Percentiles rank a stretch among this genome's conserved stretches.
Conservation (phyloP, 345 rosid species). For the Boechera retrofracta region DNA sequence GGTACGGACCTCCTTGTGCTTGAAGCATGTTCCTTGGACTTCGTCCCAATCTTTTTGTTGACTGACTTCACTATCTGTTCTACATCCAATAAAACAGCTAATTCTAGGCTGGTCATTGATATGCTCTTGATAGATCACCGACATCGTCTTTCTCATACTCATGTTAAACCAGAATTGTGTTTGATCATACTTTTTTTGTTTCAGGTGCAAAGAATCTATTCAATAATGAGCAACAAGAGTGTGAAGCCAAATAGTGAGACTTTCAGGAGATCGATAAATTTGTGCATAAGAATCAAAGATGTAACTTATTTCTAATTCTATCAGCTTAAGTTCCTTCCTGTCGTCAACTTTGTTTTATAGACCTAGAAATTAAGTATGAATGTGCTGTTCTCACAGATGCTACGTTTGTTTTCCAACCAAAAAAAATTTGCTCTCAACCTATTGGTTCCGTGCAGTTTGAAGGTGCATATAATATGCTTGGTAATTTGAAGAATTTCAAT, state of each 20-base stretch:
- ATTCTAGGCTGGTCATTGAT: slow-evolving; percentile 20
- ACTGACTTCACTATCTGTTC: background rate
- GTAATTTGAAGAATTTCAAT: slow-evolving; percentile 63
- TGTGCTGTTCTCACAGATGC: slow-evolving; percentile 31
- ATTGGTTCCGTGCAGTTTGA: slow-evolving; percentile 57
- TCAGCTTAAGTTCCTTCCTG: slow-evolving; percentile 14
- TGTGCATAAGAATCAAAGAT: slow-evolving; percentile 75
- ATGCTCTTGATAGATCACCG: slow-evolving; percentile 21
- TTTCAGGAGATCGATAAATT: slow-evolving; percentile 69
- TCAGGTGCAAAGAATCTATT: slow-evolving; percentile 71
- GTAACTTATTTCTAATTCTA: slow-evolving; percentile 53
- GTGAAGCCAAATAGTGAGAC: slow-evolving; percentile 70
- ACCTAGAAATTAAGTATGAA: slow-evolving; percentile 9
- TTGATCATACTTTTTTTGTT: background rate
- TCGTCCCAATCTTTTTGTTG: background rate
- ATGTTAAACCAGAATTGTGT: slow-evolving; percentile 17
- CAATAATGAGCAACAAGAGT: slow-evolving; percentile 55
- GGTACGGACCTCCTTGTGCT: slow-evolving; percentile 52
- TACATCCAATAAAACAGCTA: background rate
- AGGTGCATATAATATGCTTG: slow-evolving; percentile 77
- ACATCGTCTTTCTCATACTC: slow-evolving; percentile 18
- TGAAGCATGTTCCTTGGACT: slow-evolving; percentile 22
- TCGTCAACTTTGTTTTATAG: slow-evolving; percentile 1
- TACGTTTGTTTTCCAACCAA: background rate
- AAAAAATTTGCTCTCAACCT: slow-evolving; percentile 7